A percentile compares a stretch with the other conserved stretches of the same genome.
Conservation (phyloP, 176 grass and related monocot species). For the Bolboschoenus planiculmis region DNA sequence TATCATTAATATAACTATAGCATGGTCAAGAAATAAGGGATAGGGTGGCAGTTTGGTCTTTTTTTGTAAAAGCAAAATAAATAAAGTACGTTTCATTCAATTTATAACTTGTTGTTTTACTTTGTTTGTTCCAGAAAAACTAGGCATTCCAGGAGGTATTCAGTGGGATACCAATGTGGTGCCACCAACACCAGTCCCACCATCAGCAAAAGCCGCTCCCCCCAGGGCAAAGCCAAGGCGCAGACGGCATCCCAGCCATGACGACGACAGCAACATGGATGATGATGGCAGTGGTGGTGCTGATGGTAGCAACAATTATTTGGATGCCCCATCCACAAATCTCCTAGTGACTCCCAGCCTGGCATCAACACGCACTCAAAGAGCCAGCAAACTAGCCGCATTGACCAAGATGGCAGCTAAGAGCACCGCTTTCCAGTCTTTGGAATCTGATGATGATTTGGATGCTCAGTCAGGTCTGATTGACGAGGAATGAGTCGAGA, state of each 20-base stretch:
- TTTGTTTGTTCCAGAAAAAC: slow-evolving; percentile 39
- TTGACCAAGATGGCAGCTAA: slow-evolving; percentile 58
- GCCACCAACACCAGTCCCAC: slow-evolving; percentile 61
- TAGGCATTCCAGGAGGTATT: slow-evolving; percentile 47
- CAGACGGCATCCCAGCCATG: slow-evolving; percentile 30
- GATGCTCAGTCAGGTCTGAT: slow-evolving; percentile 35
- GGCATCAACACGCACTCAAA: slow-evolving; percentile 37
- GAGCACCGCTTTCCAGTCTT: neutral
- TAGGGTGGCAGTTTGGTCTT: neutral
- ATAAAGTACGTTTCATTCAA: neutral
- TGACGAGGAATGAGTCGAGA: slow-evolving; percentile 21
- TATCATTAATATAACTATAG: neutral
- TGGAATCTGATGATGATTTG: slow-evolving; percentile 31
- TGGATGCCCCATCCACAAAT: slow-evolving; percentile 9
- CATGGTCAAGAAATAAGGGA: neutral
- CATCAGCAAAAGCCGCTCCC: slow-evolving; percentile 40
- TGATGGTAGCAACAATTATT: slow-evolving; percentile 19
- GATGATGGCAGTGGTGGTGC: neutral
- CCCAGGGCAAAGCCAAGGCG: slow-evolving; percentile 51
- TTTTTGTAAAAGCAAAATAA: neutral
- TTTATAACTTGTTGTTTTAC: neutral
- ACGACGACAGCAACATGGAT: slow-evolving; percentile 14
- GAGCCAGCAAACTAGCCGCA: slow-evolving; percentile 74
- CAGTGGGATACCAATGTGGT: slow-evolving; percentile 34
- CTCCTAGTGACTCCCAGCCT: slow-evolving; percentile 40